These are phyloP conservation scores for Antitrichia curtipendula DNA, from an alignment of 225 moss, liverwort and hornwort species.

Conservation along the genomic window DNA sequence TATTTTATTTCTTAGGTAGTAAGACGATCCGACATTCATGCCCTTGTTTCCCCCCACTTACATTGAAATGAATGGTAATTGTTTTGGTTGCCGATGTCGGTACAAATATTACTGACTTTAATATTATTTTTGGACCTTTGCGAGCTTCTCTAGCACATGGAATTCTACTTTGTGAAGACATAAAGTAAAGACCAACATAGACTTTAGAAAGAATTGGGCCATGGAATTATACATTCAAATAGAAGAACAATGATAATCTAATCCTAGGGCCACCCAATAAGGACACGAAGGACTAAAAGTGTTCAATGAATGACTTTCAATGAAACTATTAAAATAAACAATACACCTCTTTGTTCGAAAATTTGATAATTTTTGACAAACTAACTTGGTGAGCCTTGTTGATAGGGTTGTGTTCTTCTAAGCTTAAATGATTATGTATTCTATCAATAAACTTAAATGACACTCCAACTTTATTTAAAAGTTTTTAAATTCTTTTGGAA, in stretches of 20 bases:
- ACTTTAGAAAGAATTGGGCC: neutral
- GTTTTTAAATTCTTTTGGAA: neutral
- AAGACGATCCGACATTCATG: neutral
- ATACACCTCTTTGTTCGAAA: neutral
- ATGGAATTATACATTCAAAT: neutral
- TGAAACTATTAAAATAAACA: neutral
- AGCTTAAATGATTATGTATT: neutral
- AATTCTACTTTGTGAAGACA: neutral
- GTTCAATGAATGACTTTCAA: neutral
- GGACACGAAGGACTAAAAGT: neutral
- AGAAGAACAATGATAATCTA: neutral
- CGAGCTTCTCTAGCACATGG: rapidly evolving
- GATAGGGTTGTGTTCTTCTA: rapidly evolving
- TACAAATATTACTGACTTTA: rapidly evolving
- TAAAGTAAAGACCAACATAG: neutral
- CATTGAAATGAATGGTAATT: neutral
- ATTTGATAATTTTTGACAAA: neutral
- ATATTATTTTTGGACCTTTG: neutral
- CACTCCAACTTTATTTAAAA: neutral
- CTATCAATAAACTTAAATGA: neutral
- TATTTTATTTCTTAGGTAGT: neutral
- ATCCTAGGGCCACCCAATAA: rapidly evolving
- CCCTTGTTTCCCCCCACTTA: neutral
- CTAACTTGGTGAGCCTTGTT: neutral
- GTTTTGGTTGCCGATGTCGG: rapidly evolving